Evolutionary conservation across 2,329 filamentous ascomycete species (phyloP), one percentile per base, ranked within the genome.

Genomic region (Arthrinium puccinioides): DNA sequence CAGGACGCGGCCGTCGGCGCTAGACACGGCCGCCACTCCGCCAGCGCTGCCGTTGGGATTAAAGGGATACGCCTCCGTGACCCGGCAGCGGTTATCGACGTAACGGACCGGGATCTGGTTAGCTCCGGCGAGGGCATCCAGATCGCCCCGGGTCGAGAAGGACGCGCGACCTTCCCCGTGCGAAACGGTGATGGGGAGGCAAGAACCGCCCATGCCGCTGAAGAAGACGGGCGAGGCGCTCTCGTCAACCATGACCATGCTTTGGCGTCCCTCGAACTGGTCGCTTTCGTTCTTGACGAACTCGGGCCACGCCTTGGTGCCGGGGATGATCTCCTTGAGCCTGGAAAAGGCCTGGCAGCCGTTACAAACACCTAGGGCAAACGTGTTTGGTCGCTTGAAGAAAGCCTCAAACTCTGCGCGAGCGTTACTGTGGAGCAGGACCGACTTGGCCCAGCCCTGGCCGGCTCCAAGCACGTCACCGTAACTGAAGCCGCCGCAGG

Each of bases 401-500:
- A 96, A 97, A 33, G 68, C 63, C 52, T 83, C 69, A 64, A 97
- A 96, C 49, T 90, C 84, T 40, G 73, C 70, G 28, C 88, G 79
- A 2, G 75, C 73, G 28, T 82, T 82, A 40, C 82, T 75, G 63
- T 97, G 87, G 59, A 94, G 76, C 14, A 97, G 74, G 26, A 97
- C 88, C 2, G 85, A 90, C 63, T 94, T 89, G 5, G 92, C 87
- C 92, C 92, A 98, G 29, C 92, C 92, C 53, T 90, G 84, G 37
- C 92, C 92, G n/a, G 92, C 92, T 41, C 90, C 92, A 1, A 97
- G 76, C 25, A 90, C 85, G 45, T 72, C 68, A 44, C 53, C 88
- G 57, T 95, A 97, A 13, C 87, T 94, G 75, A 98, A 97, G 34
- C 92, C 92, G 56, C 92, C 92, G 47, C 89, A 94, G n/a, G 88